Base-by-base conservation (phyloP, 2,329 filamentous ascomycete genomes). In the Pseudogymnoascus verrucosus region DNA sequence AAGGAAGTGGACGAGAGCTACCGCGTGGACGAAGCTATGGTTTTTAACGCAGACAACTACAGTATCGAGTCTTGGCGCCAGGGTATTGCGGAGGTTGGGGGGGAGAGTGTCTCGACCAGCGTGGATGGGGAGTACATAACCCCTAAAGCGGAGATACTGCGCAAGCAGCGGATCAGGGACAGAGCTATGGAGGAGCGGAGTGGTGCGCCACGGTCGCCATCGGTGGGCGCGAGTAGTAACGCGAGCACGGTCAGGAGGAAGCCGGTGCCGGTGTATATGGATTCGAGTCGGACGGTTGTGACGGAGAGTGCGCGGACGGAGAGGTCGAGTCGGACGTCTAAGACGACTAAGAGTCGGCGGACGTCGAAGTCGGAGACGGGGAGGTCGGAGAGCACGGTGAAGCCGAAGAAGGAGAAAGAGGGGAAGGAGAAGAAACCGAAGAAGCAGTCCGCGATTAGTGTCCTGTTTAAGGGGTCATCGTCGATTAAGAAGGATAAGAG, bases 101-200 rank as follows among this genome's bases (percentile, higher is more conserved):
- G 47, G 1, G 60, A 67, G 36, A 71, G 70, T 60, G 69, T 73
- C 2, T 65, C 64, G 2, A 74, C 72, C 2, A 73, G 71, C 65
- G 71, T 71, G 2, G 72, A 73, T 67, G 71, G 69, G 1, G 72
- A 74, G 59, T 72, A 69, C 57, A 73, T 75, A 23, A 75, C 72
- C 1, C 72, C 73, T 0, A 70, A 68, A n/a, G 70, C 70, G 4
- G 68, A 68, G 14, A 66, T 68, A 14, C 68, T 69, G 31, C 67
- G 67, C 63, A 69, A 69, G 12, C 69, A 70, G 47, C 59, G 65
- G 1, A 70, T 70, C 31, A 63, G 66, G 8, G 68, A 69, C 23
- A 54, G 70, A 10, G 68, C 64, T 11, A 63, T 64, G 19, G 69
- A 72, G 36, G 69, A 69, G 64, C 63, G 68, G 61, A 66, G 51